Evolutionary conservation across 208 protist genomes (phyloP).

Genomic region (Trypanosoma platydactyli): DNA sequence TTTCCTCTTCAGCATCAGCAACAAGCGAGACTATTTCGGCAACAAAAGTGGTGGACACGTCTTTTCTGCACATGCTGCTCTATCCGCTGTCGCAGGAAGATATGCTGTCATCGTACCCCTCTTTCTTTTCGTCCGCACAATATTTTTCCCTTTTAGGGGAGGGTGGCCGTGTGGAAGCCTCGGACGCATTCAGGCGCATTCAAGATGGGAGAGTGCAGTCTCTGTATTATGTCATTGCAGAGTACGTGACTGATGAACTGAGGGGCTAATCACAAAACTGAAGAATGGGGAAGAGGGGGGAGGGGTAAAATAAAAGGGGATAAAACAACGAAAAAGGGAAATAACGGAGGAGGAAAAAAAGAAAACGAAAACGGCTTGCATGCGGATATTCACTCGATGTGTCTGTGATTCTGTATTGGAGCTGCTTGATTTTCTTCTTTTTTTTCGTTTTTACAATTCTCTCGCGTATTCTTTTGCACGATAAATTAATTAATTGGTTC

Average conservation of each 20-base stretch:
- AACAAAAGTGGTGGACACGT: background rate
- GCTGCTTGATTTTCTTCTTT: background rate
- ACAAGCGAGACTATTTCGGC: background rate
- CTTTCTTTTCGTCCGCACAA: conserved; percentile 27
- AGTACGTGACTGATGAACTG: conserved; percentile 22
- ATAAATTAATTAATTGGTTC: background rate
- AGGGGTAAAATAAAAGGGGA: too few species aligned
- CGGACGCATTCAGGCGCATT: conserved; percentile 26
- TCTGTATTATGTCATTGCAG: conserved; percentile 27
- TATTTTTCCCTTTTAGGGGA: conserved; percentile 25
- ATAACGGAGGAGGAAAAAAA: background rate
- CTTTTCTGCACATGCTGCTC: background rate
- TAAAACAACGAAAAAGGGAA: background rate
- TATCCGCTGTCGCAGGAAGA: conserved; percentile 20
- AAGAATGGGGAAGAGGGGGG: too few species aligned
- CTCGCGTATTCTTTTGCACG: background rate
- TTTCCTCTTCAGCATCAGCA: background rate
- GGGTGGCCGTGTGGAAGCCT: conserved; percentile 7
- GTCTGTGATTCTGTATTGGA: background rate
- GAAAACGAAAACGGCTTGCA: too few species aligned
- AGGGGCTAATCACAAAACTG: background rate
- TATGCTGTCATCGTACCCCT: background rate
- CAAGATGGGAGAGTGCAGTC: conserved; percentile 5
- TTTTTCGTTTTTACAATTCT: conserved; percentile 26
- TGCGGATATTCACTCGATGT: too few species aligned